phyloP scores from a whole-genome alignment of 108 stramenopile species.

The Nitzschia palea region DNA sequence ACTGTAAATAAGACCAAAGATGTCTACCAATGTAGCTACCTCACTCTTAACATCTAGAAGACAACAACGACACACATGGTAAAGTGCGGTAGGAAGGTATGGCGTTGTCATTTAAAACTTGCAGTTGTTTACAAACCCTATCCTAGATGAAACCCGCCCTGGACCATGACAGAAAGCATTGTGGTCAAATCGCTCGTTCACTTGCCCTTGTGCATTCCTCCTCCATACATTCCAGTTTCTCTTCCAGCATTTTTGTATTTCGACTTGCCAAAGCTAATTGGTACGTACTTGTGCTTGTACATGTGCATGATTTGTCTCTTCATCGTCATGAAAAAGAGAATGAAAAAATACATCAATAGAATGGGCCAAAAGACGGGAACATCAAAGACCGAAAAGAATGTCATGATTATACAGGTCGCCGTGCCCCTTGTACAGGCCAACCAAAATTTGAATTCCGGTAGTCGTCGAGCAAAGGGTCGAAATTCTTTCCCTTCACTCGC shows the following conservation, averaged over 20 bases:
- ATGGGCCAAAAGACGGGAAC: slow-evolving; percentile 99
- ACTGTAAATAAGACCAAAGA: too few species aligned
- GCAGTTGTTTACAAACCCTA: too few species aligned
- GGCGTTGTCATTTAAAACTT: too few species aligned
- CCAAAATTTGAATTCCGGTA: slow-evolving; percentile 99
- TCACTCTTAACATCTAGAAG: too few species aligned
- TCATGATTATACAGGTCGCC: slow-evolving; percentile 84
- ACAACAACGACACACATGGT: too few species aligned
- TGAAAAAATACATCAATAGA: slow-evolving; percentile 95
- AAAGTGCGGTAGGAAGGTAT: too few species aligned
- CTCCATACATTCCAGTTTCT: slow-evolving; percentile 74
- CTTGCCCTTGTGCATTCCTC: slow-evolving; percentile 65
- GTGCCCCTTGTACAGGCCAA: slow-evolving; percentile 83
- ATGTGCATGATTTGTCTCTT: slow-evolving; percentile 98
- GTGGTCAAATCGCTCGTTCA: too few species aligned
- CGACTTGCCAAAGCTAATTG: slow-evolving; percentile 92
- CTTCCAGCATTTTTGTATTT: slow-evolving; percentile 88
- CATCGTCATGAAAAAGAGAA: slow-evolving; percentile 99
- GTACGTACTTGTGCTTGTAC: slow-evolving; percentile 98
- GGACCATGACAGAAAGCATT: too few species aligned
- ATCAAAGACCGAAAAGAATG: slow-evolving; percentile 96
- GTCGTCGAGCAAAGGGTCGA: slow-evolving; percentile 91
- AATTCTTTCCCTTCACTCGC: slow-evolving; percentile 79
- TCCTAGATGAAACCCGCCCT: too few species aligned
- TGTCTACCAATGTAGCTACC: too few species aligned